Base-by-base conservation (phyloP, 352 stramenopile genomes). In the Pythium coloratum region DNA sequence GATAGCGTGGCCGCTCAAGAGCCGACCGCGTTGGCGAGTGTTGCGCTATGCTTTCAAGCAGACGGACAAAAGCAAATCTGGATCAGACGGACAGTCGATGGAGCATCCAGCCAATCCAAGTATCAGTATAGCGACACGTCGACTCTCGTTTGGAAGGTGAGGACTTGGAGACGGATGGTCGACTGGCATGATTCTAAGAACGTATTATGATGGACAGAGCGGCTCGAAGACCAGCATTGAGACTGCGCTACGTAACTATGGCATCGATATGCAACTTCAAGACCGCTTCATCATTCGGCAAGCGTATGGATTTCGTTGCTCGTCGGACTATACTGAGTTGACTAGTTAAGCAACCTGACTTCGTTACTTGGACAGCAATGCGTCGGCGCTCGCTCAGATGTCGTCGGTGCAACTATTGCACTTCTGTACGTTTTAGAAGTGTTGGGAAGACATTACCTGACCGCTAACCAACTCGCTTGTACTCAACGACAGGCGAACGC, bases 241-340 rank as follows among this genome's bases (percentile, higher is more conserved):
- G 8, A 12, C 30, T 18, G 38, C 24, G 2, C 28, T 75, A 5
- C 28, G 16, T 26, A 1, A 12, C 13, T 44, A 62, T 18, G 69
- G 69, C 7, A 33, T 76, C 30, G 69, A 72, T 16, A 61, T 66
- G 18, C 26, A 64, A n/a, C 59, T 76, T 14, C 66, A 72, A 61
- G 69, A 76, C 13, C 64, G 69, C 5, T 76, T 72, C 28, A 69
- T 76, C 30, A 76, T 76, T n/a, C 69, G 69, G 13, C 69, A 76
- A 59, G 26, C 69, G 69, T 76, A 47, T 24, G 54, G 62, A 59
- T 9, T 18, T 26, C 8, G 42, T 12, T 16, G 0, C 46, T 32
- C n/a, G 7, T 53, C 6, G 1, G 46, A 24, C 6, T 9, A 9
- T 32, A 4, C 6, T 14, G 20, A 18, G 38, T 28, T 32, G 46